phyloP scores from a whole-genome alignment of 108 stramenopile species.

The Epithemia pelagica region DNA sequence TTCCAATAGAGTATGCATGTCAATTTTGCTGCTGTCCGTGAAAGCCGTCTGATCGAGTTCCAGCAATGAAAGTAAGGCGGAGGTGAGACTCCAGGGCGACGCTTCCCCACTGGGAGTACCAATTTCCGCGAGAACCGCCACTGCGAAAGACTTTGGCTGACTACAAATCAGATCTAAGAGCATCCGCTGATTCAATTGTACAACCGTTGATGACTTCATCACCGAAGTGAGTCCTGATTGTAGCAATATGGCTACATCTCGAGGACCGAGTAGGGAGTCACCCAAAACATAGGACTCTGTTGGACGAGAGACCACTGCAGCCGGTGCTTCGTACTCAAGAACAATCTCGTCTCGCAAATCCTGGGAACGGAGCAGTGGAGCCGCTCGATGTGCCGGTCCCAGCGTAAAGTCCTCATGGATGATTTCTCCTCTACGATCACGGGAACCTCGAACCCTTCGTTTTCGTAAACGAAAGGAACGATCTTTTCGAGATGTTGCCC shows the following conservation, averaged over 20 bases:
- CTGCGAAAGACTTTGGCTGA: conserved; percentile 75
- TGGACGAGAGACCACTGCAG: not conserved
- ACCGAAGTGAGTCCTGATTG: conserved; percentile 83
- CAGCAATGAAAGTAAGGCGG: conserved; percentile 62
- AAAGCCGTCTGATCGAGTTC: conserved; percentile 87
- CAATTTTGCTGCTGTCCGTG: conserved; percentile 53
- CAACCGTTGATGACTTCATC: conserved; percentile 84
- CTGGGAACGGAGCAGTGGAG: conserved; percentile 39
- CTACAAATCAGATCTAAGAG: conserved; percentile 82
- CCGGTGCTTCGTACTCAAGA: not conserved
- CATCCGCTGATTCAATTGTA: conserved; percentile 89
- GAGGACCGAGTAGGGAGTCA: conserved; percentile 84
- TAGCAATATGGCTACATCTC: conserved; percentile 83
- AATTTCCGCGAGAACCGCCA: conserved; percentile 82
- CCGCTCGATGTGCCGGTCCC: conserved; percentile 69
- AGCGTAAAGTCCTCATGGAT: conserved; percentile 27
- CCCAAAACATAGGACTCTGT: conserved; percentile 57
- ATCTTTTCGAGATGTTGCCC: not conserved
- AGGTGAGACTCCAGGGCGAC: conserved; percentile 67
- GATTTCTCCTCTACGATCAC: not conserved
- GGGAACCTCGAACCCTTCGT: not conserved
- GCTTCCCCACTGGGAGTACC: conserved; percentile 66
- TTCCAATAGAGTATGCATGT: conserved; percentile 76
- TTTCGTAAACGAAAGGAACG: not conserved
- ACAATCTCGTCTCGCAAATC: not conserved